Evolutionary conservation across 768 basidiomycete species (phyloP), one percentile per base, ranked within the genome.

Genomic region (Xerocomellus chrysenteron): DNA sequence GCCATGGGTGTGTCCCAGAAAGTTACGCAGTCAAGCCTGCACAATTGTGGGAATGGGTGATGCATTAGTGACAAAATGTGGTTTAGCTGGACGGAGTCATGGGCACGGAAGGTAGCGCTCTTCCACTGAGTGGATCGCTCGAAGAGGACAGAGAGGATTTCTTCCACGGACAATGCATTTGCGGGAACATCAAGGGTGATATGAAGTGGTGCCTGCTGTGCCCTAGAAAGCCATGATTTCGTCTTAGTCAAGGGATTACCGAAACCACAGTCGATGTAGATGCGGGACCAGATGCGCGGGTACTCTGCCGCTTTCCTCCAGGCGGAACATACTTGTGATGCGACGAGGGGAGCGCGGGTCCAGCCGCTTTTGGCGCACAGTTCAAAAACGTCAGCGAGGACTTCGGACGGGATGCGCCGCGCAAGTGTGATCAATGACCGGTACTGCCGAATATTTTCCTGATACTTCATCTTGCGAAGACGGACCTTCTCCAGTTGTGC

Each of bases 221-320:
- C 80, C 58, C 73, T 81, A 48, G 72, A 68, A 16, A 86, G 76
- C 82, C 83, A 86, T 51, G 80, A 72, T 17, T 64, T 73, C 21
- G 79, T 79, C 56, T 78, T 76, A 3, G 71, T 67, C 52, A 69
- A 68, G 36, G 78, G 74, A 55, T 80, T 66, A 19, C 74, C 66
- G 40, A 72, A 70, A 58, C 82, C 77, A 52, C 75, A 71, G 56
- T 83, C 75, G 49, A 86, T 71, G 55, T 82, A 80, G 52, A 86
- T 62, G 63, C 78, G 73, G 5, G 83, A 82, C 85, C 85, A 87
- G 24, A 84, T 75, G 21, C 75, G 70, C n/a, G 84, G 82, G 37
- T 74, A 71, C 40, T 66, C 68, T 16, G 81, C 74, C 1, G 82
- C 84, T 59, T 73, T 76, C 53, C 83, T 76, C 85, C 85, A 87